These are phyloP conservation scores for Thelonectria olida DNA, from an alignment of 2,329 filamentous ascomycete genomes.

Conservation along the genomic window DNA sequence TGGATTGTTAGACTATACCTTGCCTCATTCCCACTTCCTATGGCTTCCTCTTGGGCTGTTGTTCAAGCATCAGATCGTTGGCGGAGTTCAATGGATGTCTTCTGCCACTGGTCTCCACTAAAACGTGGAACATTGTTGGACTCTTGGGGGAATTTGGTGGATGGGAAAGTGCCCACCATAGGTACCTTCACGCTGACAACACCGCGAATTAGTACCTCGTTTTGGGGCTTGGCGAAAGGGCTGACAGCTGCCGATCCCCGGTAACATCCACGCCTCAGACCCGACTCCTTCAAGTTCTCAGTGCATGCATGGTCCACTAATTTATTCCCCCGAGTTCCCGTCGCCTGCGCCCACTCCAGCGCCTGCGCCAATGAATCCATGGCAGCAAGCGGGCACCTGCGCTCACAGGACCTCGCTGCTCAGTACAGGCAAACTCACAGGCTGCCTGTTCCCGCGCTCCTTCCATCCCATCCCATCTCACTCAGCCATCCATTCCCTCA, in stretches of 20 bases:
- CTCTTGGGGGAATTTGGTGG: not conserved
- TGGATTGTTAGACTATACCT: too few species aligned
- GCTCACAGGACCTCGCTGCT: too few species aligned
- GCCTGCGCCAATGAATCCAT: not conserved
- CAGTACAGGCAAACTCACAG: too few species aligned
- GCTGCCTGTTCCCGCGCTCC: too few species aligned
- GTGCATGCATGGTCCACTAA: conserved; percentile 7
- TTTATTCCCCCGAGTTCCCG: conserved; percentile 2
- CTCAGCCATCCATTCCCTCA: conserved; percentile 2
- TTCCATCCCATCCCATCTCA: too few species aligned
- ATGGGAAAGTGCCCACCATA: not conserved
- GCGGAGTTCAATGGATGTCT: too few species aligned
- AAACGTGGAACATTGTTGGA: too few species aligned
- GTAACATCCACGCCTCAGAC: conserved; percentile 5
- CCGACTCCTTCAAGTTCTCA: too few species aligned
- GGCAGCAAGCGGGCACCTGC: not conserved
- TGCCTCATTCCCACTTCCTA: too few species aligned
- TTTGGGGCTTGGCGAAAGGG: conserved; percentile 5
- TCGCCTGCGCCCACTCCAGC: not conserved
- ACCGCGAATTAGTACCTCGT: not conserved
- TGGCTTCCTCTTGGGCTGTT: too few species aligned
- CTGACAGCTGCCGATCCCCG: conserved; percentile 17
- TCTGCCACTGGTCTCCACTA: too few species aligned
- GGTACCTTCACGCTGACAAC: not conserved
- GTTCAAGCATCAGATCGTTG: too few species aligned